phyloP scores from a whole-genome alignment of 805 yeast genomes.

The Zygoascus tannicola region DNA sequence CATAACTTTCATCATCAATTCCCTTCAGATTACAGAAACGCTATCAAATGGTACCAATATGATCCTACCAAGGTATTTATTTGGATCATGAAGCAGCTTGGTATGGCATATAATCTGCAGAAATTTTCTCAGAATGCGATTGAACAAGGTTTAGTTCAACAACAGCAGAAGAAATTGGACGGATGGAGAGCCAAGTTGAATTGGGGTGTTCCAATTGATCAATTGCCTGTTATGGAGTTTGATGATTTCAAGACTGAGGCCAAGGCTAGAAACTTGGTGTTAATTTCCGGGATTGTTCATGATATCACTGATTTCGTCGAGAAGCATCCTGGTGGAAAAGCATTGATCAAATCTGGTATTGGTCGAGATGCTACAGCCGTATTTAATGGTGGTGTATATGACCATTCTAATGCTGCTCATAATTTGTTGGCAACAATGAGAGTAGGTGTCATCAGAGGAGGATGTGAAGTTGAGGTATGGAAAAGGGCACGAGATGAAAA shows the following conservation, averaged over 20 bases:
- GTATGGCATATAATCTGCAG: conserved; percentile 50
- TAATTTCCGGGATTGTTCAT: conserved; percentile 85
- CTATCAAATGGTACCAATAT: conserved; percentile 59
- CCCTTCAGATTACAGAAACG: conserved; percentile 80
- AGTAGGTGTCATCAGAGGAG: conserved; percentile 74
- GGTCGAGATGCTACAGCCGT: conserved; percentile 94
- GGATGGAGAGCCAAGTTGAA: conserved; percentile 65
- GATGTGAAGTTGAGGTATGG: conserved; percentile 78
- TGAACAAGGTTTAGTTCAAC: conserved; percentile 66
- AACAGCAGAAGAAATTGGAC: conserved; percentile 74
- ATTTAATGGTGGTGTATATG: conserved; percentile 89
- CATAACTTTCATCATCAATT: conserved; percentile 95
- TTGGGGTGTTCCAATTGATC: conserved; percentile 93
- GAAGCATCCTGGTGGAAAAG: conserved; percentile 90
- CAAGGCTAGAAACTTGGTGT: conserved; percentile 55
- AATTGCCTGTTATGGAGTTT: conserved; percentile 58
- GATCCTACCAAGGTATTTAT: conserved; percentile 85
- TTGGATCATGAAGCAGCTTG: conserved; percentile 40
- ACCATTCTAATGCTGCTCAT: conserved; percentile 88
- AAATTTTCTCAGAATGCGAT: conserved; percentile 50
- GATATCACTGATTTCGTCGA: conserved; percentile 86
- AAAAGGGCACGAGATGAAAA: conserved; percentile 58
- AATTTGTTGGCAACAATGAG: conserved; percentile 89
- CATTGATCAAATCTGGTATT: conserved; percentile 66
- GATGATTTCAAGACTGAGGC: conserved; percentile 44